Conservation (phyloP, 2,329 filamentous ascomycete species). For the Sporothrix inflata region DNA sequence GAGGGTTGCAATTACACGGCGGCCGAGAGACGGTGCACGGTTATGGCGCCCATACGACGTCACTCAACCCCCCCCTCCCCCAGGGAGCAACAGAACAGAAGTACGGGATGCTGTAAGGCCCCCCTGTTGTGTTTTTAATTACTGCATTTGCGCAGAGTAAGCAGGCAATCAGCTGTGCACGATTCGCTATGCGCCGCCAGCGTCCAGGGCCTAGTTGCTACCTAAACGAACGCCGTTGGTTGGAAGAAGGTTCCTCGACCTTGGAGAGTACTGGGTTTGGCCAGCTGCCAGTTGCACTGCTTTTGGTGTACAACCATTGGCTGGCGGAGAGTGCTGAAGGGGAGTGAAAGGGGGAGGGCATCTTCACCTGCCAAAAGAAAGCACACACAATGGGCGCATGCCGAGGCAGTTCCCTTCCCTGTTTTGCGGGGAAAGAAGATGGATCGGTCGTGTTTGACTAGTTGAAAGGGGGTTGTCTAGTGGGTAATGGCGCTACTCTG, state of each 20-base stretch:
- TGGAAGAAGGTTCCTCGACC: not conserved
- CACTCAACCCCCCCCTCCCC: not conserved
- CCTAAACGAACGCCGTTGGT: not conserved
- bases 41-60: slow-evolving; percentile 1
- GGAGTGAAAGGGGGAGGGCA: not conserved
- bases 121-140: not conserved
- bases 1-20: slow-evolving; percentile 11
- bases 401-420: slow-evolving; percentile 9
- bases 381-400: not conserved
- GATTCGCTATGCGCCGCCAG: not conserved
- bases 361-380: slow-evolving; percentile 18
- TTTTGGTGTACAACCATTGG: slow-evolving; percentile 21
- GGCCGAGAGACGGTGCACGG: not conserved
- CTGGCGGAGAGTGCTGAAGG: not conserved
- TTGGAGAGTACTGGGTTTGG: not conserved
- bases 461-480: not conserved
- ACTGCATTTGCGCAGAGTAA: not conserved
- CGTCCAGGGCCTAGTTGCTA: not conserved
- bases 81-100: not conserved
- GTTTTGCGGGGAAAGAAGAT: slow-evolving; percentile 9
- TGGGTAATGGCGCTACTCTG: not conserved
- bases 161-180: not conserved
- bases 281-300: not conserved
- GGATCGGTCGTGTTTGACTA: not conserved
- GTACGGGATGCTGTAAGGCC: not conserved